Evolutionary conservation across 1,284 basidiomycete genomes (phyloP).

Genomic region (Ganoderma boninense): DNA sequence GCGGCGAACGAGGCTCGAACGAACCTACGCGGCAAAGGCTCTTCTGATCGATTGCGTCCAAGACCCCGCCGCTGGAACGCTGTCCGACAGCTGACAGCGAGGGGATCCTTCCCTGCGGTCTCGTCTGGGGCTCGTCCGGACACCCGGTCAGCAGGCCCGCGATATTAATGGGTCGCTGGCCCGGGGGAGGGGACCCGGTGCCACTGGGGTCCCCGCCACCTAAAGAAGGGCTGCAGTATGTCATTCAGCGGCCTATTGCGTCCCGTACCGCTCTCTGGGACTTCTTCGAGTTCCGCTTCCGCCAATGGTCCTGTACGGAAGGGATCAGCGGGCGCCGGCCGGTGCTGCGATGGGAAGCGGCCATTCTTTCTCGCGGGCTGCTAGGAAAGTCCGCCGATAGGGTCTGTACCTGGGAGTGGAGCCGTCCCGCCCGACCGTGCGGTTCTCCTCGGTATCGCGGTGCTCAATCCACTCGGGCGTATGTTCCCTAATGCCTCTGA

Average conservation of each 20-base stretch:
- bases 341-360: conserved; percentile 5
- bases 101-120: conserved; percentile 16
- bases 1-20: conserved; percentile 25
- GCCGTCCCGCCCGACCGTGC: conserved; percentile 1
- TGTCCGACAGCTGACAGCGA: conserved; percentile 16
- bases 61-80: conserved; percentile 13
- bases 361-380: conserved; percentile 6
- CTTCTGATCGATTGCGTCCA: conserved; percentile 11
- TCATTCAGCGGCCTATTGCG: neutral
- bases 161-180: conserved; percentile 21
- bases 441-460: neutral
- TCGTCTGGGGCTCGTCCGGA: conserved; percentile 15
- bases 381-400: conserved; percentile 12
- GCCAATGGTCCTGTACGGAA: neutral
- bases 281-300: conserved; percentile 5
- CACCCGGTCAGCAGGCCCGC: conserved; percentile 23
- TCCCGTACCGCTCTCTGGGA: conserved; percentile 1
- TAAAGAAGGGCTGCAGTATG: neutral
- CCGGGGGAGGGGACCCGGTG: conserved; percentile 7
- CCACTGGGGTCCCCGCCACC: conserved; percentile 4
- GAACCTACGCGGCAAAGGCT: conserved; percentile 16
- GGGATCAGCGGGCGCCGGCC: conserved; percentile 9
- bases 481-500: neutral
- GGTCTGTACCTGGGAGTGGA: neutral
- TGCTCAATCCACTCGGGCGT: neutral